Evolutionary conservation across 2,329 filamentous ascomycete species (phyloP).

Genomic region (Sclerotinia glacialis): DNA sequence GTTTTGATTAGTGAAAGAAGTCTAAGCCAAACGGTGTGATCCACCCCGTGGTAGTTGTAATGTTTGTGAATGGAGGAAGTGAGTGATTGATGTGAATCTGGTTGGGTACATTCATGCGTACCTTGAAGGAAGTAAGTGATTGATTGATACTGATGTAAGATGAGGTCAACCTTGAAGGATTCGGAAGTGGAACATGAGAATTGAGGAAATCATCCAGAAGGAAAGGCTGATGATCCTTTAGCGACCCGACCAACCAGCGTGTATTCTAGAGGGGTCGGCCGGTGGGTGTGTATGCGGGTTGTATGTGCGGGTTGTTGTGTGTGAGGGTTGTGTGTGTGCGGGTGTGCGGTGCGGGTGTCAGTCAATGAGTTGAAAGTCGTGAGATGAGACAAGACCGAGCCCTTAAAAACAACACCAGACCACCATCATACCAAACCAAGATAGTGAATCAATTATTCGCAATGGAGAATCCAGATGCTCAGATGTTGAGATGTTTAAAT

Average conservation of each 20-base stretch:
- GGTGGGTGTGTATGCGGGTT: not conserved
- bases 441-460: not conserved
- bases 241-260: constrained; percentile 2
- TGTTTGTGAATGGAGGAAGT: not conserved
- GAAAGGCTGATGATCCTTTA: constrained; percentile 11
- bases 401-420: not conserved
- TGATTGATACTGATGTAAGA: too few species aligned
- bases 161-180: not conserved
- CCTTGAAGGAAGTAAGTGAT: not conserved
- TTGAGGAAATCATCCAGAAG: not conserved
- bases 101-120: not conserved
- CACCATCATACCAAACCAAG: not conserved
- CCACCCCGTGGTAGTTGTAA: not conserved
- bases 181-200: not conserved
- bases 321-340: not conserved
- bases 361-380: constrained; percentile 1
- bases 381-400: constrained; percentile 14
- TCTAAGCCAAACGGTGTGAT: not conserved
- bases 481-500: too few species aligned
- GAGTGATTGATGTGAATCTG: too few species aligned
- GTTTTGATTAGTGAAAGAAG: not conserved
- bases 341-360: not conserved
- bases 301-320: too few species aligned
- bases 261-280: not conserved
- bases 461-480: too few species aligned